phyloP scores from a whole-genome alignment of 2,329 filamentous ascomycete species.

The Colletotrichum plurivorum region DNA sequence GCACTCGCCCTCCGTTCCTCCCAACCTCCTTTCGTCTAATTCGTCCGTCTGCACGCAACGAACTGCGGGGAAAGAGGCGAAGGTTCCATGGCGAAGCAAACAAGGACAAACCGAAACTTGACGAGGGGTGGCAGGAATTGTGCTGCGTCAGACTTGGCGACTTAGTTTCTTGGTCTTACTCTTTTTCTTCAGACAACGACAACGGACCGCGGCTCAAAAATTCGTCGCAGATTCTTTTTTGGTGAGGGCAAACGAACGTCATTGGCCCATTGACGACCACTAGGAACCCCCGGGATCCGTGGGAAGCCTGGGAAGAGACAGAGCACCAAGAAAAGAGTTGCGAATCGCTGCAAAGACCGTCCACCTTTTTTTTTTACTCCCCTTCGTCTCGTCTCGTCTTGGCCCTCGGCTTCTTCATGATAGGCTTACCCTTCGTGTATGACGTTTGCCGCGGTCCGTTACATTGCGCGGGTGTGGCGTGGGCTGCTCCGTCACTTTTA shows the following conservation, averaged over 20 bases:
- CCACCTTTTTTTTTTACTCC: background rate
- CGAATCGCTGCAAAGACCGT: conserved; percentile 10
- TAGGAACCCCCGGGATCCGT: background rate
- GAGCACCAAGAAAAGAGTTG: background rate
- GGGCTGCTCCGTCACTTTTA: conserved; percentile 18
- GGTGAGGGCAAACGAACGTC: background rate
- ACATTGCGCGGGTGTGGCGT: conserved; percentile 27
- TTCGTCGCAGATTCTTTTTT: background rate
- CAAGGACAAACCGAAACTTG: conserved; percentile 1
- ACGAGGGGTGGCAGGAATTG: background rate
- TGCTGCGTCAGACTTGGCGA: background rate
- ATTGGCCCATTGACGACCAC: conserved; percentile 14
- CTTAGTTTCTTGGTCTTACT: no score
- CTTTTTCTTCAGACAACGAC: background rate
- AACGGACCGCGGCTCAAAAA: conserved; percentile 11
- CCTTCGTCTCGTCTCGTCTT: no score
- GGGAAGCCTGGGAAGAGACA: background rate
- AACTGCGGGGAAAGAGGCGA: conserved; percentile 38
- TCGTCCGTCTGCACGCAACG: conserved; percentile 24
- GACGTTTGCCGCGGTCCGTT: conserved; percentile 35
- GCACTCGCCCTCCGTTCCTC: conserved; percentile 23
- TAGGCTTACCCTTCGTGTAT: conserved; percentile 31
- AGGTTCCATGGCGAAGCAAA: conserved; percentile 21
- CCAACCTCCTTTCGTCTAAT: conserved; percentile 23
- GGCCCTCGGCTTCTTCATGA: background rate